Conservation (phyloP, 257 asterid genomes). For the Solanum appendiculatum region DNA sequence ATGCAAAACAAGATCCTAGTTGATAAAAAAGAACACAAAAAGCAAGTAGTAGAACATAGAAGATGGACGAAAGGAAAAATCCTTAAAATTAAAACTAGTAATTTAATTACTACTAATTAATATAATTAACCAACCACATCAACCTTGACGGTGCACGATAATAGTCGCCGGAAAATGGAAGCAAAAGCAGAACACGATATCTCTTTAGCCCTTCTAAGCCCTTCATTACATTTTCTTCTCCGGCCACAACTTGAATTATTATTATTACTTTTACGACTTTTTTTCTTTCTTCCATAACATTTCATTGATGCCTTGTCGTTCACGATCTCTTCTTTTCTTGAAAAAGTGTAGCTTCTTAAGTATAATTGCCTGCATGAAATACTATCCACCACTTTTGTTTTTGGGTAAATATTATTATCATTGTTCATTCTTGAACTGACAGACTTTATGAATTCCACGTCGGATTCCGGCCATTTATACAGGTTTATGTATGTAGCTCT, state of each 20-base stretch:
- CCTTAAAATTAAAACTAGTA: background rate
- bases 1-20: background rate
- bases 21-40: background rate
- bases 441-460: constrained; percentile 67
- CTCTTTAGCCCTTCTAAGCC: constrained; percentile 33
- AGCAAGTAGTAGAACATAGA: background rate
- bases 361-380: constrained; percentile 76
- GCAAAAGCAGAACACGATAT: constrained; percentile 28
- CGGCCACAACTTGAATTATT: background rate
- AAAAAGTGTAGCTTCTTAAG: constrained; percentile 76
- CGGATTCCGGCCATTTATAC: constrained; percentile 91
- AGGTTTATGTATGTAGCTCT: constrained; percentile 64
- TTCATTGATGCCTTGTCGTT: constrained; percentile 17
- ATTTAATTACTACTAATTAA: background rate
- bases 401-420: background rate
- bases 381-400: constrained; percentile 63
- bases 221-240: constrained; percentile 1
- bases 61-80: background rate
- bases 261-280: background rate
- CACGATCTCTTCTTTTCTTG: constrained; percentile 41
- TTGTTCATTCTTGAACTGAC: constrained; percentile 28
- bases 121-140: constrained; percentile 49
- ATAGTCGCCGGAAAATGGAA: constrained; percentile 56
- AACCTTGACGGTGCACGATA: constrained; percentile 71
- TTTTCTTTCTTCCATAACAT: constrained; percentile 32